Percentiles rank a stretch among this genome's conserved stretches.
Evolutionary conservation across 2,329 filamentous ascomycete genomes (phyloP).

Genomic region (Diaporthe sp.): DNA sequence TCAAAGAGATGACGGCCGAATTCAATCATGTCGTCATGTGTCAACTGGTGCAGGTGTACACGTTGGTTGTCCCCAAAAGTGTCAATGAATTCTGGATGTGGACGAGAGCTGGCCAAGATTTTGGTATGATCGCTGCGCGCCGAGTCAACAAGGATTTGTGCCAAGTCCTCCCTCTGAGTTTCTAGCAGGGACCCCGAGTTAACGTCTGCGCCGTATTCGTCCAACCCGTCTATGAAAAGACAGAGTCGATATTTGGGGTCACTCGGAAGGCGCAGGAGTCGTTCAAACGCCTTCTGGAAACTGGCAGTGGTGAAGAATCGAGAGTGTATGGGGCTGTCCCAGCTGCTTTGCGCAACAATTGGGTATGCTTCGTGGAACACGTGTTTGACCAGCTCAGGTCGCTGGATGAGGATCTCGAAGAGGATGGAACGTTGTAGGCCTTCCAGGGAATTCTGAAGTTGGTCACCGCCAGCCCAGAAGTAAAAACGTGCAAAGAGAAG

Average conservation of each 20-base stretch:
- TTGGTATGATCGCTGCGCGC: neutral
- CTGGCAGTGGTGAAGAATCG: neutral
- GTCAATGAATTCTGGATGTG: neutral
- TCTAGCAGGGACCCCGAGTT: fast-evolving
- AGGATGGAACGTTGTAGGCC: neutral
- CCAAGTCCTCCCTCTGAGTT: neutral
- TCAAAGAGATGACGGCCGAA: neutral
- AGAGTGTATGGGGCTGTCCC: neutral
- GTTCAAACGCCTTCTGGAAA: neutral
- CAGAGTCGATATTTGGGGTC: neutral
- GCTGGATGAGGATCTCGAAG: neutral
- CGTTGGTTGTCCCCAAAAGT: neutral
- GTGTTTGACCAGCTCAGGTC: neutral
- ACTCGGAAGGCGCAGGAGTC: neutral
- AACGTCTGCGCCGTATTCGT: neutral
- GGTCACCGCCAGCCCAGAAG: neutral
- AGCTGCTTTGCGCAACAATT: fast-evolving
- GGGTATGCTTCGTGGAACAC: neutral
- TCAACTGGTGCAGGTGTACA: neutral
- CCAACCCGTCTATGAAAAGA: neutral
- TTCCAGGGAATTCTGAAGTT: neutral
- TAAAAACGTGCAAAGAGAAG: neutral
- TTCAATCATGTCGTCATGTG: neutral
- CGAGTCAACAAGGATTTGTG: neutral
- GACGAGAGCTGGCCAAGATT: neutral